Evolutionary conservation across 768 basidiomycete genomes (phyloP).

Genomic region (Pilatotrama ljubarskyi): DNA sequence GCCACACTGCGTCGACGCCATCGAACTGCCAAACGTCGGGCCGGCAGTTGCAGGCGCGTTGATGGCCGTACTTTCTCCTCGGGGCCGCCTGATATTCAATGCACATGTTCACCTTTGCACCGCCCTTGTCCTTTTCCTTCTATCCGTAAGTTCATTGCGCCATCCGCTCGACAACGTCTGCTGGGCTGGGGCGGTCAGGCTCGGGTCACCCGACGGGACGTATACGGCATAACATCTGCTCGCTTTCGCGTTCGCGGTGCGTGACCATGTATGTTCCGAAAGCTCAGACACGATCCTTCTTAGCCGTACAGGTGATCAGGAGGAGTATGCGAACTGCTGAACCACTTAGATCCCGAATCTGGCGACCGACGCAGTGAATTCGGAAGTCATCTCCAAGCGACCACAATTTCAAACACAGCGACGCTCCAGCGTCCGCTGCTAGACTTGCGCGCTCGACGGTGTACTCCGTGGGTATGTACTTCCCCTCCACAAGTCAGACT

Average conservation of each 20-base stretch:
- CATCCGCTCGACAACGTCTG: background rate
- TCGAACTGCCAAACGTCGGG: constrained; percentile 6
- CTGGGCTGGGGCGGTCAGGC: background rate
- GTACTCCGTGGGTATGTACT: background rate
- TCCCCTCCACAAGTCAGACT: background rate
- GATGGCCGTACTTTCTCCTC: background rate
- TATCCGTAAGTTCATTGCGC: constrained; percentile 4
- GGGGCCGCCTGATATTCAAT: constrained; percentile 8
- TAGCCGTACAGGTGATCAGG: too few species aligned
- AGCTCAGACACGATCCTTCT: too few species aligned
- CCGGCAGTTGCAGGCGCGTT: constrained; percentile 2
- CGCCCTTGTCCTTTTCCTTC: background rate
- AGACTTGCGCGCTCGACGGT: background rate
- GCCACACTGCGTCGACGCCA: background rate
- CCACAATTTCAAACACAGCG: constrained; percentile 5
- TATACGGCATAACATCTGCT: constrained; percentile 9
- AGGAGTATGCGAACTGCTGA: background rate
- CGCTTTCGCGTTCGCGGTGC: background rate
- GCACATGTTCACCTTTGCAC: constrained; percentile 3
- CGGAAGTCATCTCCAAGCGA: background rate
- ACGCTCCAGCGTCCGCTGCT: background rate
- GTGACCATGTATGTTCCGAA: background rate
- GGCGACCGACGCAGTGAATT: background rate
- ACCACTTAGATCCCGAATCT: background rate
- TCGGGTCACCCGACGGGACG: constrained; percentile 7